Percentiles rank a stretch among this genome's conserved stretches.
Conservation (phyloP, 2,329 filamentous ascomycete genomes). For the Penicillium decumbens region DNA sequence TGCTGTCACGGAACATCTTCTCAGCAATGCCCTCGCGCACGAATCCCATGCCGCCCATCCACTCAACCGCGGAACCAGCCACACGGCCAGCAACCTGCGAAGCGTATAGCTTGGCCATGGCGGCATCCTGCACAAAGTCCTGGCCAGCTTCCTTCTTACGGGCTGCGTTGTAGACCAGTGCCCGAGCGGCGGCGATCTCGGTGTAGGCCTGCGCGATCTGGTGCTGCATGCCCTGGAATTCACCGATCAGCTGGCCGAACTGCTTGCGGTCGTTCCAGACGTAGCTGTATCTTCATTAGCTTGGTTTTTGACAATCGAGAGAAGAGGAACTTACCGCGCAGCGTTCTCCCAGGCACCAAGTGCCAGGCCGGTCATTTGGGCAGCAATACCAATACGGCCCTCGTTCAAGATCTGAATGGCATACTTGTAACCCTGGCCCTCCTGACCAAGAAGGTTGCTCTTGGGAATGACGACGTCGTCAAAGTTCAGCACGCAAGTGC, state of each 20-base stretch:
- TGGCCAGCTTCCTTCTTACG: constrained; percentile 97
- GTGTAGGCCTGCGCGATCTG: constrained; percentile 95
- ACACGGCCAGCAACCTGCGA: constrained; percentile 89
- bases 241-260: constrained; percentile 86
- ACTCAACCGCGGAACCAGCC: constrained; percentile 82
- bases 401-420: constrained; percentile 93
- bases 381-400: constrained; percentile 93
- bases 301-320: not conserved
- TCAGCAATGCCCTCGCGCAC: constrained; percentile 93
- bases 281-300: constrained; percentile 53
- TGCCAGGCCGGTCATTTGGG: constrained; percentile 96
- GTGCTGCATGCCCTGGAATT: constrained; percentile 99
- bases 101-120: constrained; percentile 95
- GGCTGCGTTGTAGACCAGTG: constrained; percentile 90
- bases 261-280: constrained; percentile 98
- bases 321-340: constrained; percentile 54
- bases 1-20: constrained; percentile 97
- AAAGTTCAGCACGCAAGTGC: constrained; percentile 95
- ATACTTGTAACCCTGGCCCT: constrained; percentile 95
- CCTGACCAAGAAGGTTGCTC: constrained; percentile 80
- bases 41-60: constrained; percentile 99
- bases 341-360: constrained; percentile 95
- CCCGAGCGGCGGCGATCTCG: constrained; percentile 85
- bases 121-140: constrained; percentile 90
- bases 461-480: constrained; percentile 90